phyloP scores from a whole-genome alignment of 176 grass and related monocot species.

The Triticum aestivum region IWGSC_CS_RefSeq_v2.1 NC_057809.1:528309249-528309748 shows the following conservation, averaged over 20 bases:
- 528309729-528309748: constrained; percentile 6
- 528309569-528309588: constrained; percentile 2
- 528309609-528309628: not conserved
- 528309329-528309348: constrained; percentile 96
- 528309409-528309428: not conserved
- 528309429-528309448: constrained; percentile 20
- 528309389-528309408: constrained; percentile 3
- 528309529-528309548: not conserved
- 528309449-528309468: not conserved
- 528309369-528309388: constrained; percentile 14
- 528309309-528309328: constrained; percentile 99
- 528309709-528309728: not conserved
- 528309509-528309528: not conserved
- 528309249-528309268: constrained; percentile 98
- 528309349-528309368: constrained; percentile 67
- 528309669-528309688: not conserved
- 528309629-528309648: constrained; percentile 21
- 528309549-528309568: constrained; percentile 22
- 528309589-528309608: constrained; percentile 9
- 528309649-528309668: not conserved
- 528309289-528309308: constrained; percentile 67
- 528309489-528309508: constrained; percentile 36
- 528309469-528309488: not conserved
- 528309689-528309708: not conserved
- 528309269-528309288: constrained; percentile 90